Evolutionary conservation across 2,329 filamentous ascomycete genomes (phyloP).

Genomic region (Trichoderma sp.): DNA sequence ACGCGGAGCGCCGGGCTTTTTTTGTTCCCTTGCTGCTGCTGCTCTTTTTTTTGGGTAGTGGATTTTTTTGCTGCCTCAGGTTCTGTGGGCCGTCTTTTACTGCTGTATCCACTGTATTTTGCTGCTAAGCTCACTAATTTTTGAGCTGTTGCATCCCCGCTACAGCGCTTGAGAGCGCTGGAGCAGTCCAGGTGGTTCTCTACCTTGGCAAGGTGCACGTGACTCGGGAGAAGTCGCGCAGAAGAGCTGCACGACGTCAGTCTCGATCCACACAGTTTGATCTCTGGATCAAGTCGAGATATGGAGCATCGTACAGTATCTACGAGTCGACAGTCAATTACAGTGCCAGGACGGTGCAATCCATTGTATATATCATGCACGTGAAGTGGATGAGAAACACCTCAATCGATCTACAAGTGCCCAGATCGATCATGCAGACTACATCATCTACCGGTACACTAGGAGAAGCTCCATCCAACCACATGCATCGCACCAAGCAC

Average conservation of each 20-base stretch:
- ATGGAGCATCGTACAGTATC: neutral
- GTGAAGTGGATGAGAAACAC: neutral
- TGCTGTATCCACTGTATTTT: neutral
- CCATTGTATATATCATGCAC: neutral
- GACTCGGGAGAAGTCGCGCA: constrained; percentile 23
- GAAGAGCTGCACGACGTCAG: neutral
- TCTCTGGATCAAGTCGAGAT: neutral
- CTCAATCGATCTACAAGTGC: neutral
- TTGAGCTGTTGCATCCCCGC: neutral
- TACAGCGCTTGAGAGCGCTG: neutral
- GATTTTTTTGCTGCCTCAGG: constrained; percentile 34
- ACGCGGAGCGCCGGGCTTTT: constrained; percentile 21
- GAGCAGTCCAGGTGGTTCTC: neutral
- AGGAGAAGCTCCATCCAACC: neutral
- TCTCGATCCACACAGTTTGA: neutral
- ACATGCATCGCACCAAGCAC: neutral
- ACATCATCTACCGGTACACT: too few species aligned
- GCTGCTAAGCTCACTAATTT: constrained; percentile 1
- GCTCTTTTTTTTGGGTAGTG: neutral
- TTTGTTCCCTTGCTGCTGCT: constrained; percentile 3
- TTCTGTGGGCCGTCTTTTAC: neutral
- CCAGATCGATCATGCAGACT: neutral
- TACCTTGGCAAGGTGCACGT: constrained; percentile 14
- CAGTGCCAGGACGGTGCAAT: neutral
- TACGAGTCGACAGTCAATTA: neutral